A percentile compares a stretch with the other conserved stretches of the same genome.
Conservation (phyloP, 225 moss, liverwort and hornwort genomes). For the Takakia lepidozioides region DNA sequence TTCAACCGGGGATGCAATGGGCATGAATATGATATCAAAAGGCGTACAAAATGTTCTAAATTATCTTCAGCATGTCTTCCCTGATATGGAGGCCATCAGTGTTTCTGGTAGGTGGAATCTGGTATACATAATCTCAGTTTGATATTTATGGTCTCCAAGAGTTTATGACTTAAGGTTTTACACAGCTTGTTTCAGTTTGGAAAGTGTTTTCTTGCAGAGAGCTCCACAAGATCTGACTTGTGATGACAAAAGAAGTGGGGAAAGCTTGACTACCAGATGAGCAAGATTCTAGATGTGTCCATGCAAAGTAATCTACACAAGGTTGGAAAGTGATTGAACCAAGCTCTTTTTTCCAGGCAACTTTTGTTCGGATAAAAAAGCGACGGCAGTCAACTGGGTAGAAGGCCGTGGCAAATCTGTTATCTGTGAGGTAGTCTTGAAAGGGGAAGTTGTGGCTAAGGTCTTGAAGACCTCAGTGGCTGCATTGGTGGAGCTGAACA, state of each 20-base stretch:
- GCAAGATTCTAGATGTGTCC: too few relatives aligned
- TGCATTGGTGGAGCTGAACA: conserved; percentile 52
- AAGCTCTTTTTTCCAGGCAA: conserved; percentile 25
- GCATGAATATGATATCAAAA: conserved; percentile 70
- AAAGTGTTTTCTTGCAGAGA: not conserved
- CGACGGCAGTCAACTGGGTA: conserved; percentile 62
- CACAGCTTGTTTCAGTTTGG: too few relatives aligned
- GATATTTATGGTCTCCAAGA: too few relatives aligned
- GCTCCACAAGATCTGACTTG: too few relatives aligned
- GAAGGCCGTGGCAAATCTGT: conserved; percentile 65
- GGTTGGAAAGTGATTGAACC: not conserved
- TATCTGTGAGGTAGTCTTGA: conserved; percentile 44
- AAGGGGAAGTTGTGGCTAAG: conserved; percentile 48
- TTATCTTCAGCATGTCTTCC: conserved; percentile 54
- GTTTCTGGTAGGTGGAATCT: conserved; percentile 34
- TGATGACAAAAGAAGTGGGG: too few relatives aligned
- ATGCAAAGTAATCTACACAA: too few relatives aligned
- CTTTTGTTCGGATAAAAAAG: conserved; percentile 63
- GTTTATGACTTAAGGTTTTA: too few relatives aligned
- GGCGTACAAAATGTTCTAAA: conserved; percentile 58
- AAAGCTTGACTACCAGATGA: too few relatives aligned
- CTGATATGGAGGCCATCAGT: conserved; percentile 57
- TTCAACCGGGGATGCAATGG: conserved; percentile 58
- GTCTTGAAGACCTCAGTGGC: conserved; percentile 54
- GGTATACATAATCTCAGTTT: too few relatives aligned